phyloP scores from a whole-genome alignment of 805 yeast species.

The Millerozyma miso region DNA sequence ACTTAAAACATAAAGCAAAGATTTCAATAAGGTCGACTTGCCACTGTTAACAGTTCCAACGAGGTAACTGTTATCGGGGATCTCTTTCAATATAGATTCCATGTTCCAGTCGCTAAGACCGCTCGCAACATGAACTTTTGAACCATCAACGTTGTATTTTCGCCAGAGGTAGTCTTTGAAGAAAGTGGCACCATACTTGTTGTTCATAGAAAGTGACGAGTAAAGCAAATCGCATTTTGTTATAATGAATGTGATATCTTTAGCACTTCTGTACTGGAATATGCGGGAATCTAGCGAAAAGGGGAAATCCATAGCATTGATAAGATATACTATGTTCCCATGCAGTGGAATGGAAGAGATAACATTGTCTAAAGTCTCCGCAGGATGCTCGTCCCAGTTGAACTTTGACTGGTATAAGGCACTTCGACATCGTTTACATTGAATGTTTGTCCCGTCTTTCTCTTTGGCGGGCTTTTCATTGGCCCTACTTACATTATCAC shows the following conservation, averaged over 20 bases:
- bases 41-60: conserved; percentile 71
- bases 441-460: conserved; percentile 9
- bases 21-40: conserved; percentile 56
- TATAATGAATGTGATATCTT: conserved; percentile 36
- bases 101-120: conserved; percentile 53
- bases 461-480: neutral
- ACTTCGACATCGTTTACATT: conserved; percentile 57
- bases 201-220: conserved; percentile 21
- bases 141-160: conserved; percentile 26
- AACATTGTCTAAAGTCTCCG: conserved; percentile 15
- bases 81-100: conserved; percentile 26
- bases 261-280: conserved; percentile 27
- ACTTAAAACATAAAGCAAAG: conserved; percentile 28
- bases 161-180: conserved; percentile 31
- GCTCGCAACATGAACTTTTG: conserved; percentile 47
- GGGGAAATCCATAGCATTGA: conserved; percentile 73
- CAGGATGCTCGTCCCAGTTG: conserved; percentile 24
- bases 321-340: conserved; percentile 53
- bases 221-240: conserved; percentile 45
- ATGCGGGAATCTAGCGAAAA: conserved; percentile 43
- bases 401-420: conserved; percentile 43
- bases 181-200: conserved; percentile 24
- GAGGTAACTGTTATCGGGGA: conserved; percentile 44
- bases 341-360: conserved; percentile 35
- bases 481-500: neutral